phyloP scores from a whole-genome alignment of 441 rosid genomes.

The Arabidopsis lyrata region DNA sequence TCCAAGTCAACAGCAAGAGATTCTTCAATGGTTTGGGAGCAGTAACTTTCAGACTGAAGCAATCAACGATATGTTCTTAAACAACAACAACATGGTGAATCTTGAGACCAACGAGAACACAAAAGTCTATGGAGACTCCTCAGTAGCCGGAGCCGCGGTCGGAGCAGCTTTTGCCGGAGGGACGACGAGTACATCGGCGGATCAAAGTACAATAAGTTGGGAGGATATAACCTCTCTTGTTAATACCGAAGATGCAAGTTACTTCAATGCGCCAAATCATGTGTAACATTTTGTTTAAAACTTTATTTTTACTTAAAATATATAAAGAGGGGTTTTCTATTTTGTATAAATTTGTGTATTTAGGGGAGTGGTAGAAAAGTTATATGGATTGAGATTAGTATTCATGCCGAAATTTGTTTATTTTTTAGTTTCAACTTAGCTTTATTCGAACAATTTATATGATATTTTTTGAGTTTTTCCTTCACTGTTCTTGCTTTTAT shows the following conservation, averaged over 20 bases:
- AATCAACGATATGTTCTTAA: slow-evolving; percentile 35
- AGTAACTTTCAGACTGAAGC: slow-evolving; percentile 41
- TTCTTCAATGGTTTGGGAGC: slow-evolving; percentile 46
- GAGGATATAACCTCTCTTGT: slow-evolving; percentile 49
- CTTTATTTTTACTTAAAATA: slow-evolving; percentile 24
- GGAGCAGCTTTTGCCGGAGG: slow-evolving; percentile 33
- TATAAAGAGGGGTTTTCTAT: not conserved
- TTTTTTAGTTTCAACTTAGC: slow-evolving; percentile 32
- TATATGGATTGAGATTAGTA: slow-evolving; percentile 38
- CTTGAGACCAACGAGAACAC: slow-evolving; percentile 40
- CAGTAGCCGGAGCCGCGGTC: slow-evolving; percentile 29
- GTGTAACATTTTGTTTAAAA: slow-evolving; percentile 20
- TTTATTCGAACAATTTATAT: slow-evolving; percentile 28
- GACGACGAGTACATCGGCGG: slow-evolving; percentile 46
- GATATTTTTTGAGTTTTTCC: slow-evolving; percentile 17
- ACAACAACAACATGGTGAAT: slow-evolving; percentile 36
- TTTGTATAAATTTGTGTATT: slow-evolving; percentile 36
- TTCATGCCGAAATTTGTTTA: slow-evolving; percentile 42
- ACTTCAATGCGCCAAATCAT: slow-evolving; percentile 41
- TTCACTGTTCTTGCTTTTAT: slow-evolving; percentile 24
- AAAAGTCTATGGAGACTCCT: slow-evolving; percentile 35
- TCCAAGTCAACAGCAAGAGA: slow-evolving; percentile 38
- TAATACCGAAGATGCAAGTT: slow-evolving; percentile 44
- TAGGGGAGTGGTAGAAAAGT: not conserved
- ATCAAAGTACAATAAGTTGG: slow-evolving; percentile 50